Base-by-base conservation (phyloP, 2,329 filamentous ascomycete species). In the Metarhizium sp. region DNA sequence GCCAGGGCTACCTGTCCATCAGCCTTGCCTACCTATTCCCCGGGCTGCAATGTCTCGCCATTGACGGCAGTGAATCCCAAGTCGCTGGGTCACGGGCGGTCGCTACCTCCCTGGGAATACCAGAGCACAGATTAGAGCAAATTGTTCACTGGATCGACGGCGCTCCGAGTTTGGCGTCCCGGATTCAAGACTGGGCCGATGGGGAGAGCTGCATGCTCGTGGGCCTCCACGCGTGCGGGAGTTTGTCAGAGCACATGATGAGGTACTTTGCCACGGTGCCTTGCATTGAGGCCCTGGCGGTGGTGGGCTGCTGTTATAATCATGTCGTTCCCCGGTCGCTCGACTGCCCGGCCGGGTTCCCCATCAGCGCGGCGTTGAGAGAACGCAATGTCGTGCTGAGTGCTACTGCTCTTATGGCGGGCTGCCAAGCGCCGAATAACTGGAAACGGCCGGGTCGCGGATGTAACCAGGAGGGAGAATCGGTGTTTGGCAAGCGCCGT, bases 281-380 rank as follows among this genome's bases (percentile, higher is more conserved):
- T 2, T 65, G 55, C 10, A 61, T 69, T 38, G 52, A 57, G 2
- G 53, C 55, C 16, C 53, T 69, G 2, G 67, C 60, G 0, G 64
- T 63, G 2, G 59, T 69, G 4, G 67, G 67, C 1, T 69, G 67
- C 54, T 69, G 67, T 58, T 69, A 69, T 46, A 69, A 69, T 54
- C 67, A 69, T 54, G 66, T 69, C 20, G 52, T 62, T 2, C 62
- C 64, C 5, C 59, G 56, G 7, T 68, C 76, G 1, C 64, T 69
- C 5, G 55, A 66, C 42, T 71, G 72, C 16, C 71, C 73, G 0
- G 62, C 67, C 6, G 69, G 70, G 18, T 66, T 69, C 16, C 61
- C 66, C 16, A 69, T 80, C 54, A 78, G 73, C 2, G 60, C 64
- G 0, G 67, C 48, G 13, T 48, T 69, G 34, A 59, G 63, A 25